These are phyloP conservation scores for Abelmoschus esculentus DNA, from an alignment of 345 rosid genomes.

Conservation along the genomic window DNA sequence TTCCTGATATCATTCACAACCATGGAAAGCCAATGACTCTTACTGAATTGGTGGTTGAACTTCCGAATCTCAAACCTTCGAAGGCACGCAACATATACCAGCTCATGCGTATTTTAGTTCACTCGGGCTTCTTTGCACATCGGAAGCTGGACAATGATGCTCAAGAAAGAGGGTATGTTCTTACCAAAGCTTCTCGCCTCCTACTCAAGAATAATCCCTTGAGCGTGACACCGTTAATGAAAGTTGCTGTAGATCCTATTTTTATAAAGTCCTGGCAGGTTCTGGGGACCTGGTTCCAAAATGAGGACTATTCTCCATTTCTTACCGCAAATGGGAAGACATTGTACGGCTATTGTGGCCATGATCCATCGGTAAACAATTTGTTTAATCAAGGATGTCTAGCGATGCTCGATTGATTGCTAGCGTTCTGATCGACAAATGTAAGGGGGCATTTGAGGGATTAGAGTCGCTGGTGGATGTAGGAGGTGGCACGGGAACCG, in stretches of 20 bases:
- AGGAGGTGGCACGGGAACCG: conserved; percentile 29
- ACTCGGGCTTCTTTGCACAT: background rate
- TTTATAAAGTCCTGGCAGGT: no score
- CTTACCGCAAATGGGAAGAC: conserved; percentile 22
- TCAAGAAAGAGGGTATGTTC: conserved; percentile 17
- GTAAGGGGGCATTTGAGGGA: conserved; percentile 22
- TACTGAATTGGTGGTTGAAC: background rate
- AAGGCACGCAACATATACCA: conserved; percentile 19
- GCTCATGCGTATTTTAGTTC: conserved; percentile 35
- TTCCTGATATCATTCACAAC: no score
- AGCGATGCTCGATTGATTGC: background rate
- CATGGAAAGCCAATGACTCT: background rate
- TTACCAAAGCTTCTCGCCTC: conserved; percentile 24
- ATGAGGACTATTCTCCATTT: conserved; percentile 22
- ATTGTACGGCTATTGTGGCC: background rate
- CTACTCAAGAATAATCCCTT: background rate
- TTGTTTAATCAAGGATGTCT: background rate
- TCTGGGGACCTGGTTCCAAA: no score
- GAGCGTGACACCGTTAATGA: conserved; percentile 24
- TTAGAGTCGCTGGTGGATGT: conserved; percentile 26
- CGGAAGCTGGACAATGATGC: background rate
- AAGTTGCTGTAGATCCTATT: conserved; percentile 4
- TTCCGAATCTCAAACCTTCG: conserved; percentile 18
- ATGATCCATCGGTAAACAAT: background rate
- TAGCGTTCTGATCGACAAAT: background rate